Conservation (phyloP, 1,284 basidiomycete species). For the Naganishia albida region DNA sequence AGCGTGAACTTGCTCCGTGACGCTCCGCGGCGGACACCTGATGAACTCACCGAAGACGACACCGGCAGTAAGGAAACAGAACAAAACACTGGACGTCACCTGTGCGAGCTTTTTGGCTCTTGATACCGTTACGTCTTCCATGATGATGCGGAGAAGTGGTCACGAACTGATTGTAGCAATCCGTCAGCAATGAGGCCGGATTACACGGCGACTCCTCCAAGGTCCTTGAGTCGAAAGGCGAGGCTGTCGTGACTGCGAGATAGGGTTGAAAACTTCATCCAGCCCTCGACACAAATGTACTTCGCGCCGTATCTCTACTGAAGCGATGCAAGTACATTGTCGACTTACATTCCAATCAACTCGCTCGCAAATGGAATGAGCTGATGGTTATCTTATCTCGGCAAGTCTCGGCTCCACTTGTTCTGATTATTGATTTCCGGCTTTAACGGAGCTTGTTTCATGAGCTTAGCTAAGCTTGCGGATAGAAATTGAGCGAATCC, state of each 20-base stretch:
- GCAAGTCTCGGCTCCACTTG: constrained; percentile 1
- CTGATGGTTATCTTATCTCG: neutral
- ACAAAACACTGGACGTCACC: constrained; percentile 37
- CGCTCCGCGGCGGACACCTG: neutral
- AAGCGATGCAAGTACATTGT: too few relatives aligned
- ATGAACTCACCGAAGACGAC: constrained; percentile 41
- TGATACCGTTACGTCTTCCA: constrained; percentile 23
- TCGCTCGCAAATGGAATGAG: neutral
- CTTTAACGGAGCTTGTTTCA: too few relatives aligned
- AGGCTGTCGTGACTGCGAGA: too few relatives aligned
- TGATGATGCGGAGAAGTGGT: neutral
- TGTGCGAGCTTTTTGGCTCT: constrained; percentile 34
- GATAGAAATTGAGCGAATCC: too few relatives aligned
- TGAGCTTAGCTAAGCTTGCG: neutral
- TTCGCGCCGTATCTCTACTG: too few relatives aligned
- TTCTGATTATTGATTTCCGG: too few relatives aligned
- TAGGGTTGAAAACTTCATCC: too few relatives aligned
- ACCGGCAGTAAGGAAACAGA: constrained; percentile 42
- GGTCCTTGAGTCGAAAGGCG: too few relatives aligned
- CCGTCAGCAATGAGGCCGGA: too few relatives aligned
- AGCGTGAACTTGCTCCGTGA: neutral
- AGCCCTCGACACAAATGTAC: too few relatives aligned
- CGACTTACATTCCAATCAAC: neutral
- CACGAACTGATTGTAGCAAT: neutral
- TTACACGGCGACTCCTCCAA: too few relatives aligned